phyloP scores from a whole-genome alignment of 495 filamentous ascomycete genomes.

The Darksidea phi region DNA sequence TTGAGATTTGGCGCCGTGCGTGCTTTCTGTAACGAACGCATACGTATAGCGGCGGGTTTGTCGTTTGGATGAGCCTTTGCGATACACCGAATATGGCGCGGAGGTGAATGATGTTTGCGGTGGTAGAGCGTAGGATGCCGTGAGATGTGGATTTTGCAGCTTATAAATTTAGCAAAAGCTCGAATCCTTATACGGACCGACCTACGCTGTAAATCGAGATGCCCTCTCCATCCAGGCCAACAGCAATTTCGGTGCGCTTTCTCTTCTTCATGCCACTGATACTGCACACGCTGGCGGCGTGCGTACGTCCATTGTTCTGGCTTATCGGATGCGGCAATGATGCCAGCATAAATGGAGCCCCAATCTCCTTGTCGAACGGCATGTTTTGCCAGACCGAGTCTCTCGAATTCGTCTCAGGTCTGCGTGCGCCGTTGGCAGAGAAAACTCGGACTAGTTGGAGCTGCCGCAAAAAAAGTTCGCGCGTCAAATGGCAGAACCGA shows the following conservation, averaged over 20 bases:
- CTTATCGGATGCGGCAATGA: slow-evolving; percentile 39
- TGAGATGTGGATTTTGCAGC: slow-evolving; percentile 74
- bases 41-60: slow-evolving; percentile 73
- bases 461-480: background rate
- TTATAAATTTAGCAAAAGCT: slow-evolving; percentile 40
- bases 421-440: slow-evolving; percentile 26
- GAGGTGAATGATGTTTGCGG: slow-evolving; percentile 78
- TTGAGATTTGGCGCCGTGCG: slow-evolving; percentile 30
- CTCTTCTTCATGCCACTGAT: slow-evolving; percentile 71
- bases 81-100: slow-evolving; percentile 71
- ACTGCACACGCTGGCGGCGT: slow-evolving; percentile 57
- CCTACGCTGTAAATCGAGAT: slow-evolving; percentile 89
- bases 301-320: slow-evolving; percentile 32
- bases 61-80: slow-evolving; percentile 48
- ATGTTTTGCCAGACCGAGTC: slow-evolving; percentile 30
- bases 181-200: slow-evolving; percentile 14
- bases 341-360: slow-evolving; percentile 41
- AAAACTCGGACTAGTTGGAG: background rate
- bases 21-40: slow-evolving; percentile 44
- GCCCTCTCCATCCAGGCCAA: slow-evolving; percentile 86
- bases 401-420: background rate
- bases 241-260: slow-evolving; percentile 80
- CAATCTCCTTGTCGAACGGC: slow-evolving; percentile 35
- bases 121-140: slow-evolving; percentile 82
- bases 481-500: slow-evolving; percentile 9